Evolutionary conservation across 2,329 filamentous ascomycete species (phyloP).

Genomic region (Cryphonectria radicalis): DNA sequence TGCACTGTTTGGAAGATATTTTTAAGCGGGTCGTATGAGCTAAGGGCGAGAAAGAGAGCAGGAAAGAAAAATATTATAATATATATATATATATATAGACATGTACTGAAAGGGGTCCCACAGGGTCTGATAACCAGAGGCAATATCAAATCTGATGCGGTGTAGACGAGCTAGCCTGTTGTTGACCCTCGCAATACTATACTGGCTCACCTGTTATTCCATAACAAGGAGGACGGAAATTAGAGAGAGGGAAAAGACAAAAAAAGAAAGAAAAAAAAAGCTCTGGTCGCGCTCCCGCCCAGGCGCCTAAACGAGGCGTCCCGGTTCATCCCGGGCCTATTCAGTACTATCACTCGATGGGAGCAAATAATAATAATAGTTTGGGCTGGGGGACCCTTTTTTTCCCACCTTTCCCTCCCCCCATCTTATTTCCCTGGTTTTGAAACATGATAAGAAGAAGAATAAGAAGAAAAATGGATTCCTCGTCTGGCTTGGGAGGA

Average conservation of each 20-base stretch:
- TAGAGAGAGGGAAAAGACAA: neutral
- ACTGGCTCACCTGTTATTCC: neutral
- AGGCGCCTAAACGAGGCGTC: neutral
- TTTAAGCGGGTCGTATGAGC: neutral
- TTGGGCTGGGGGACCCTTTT: neutral
- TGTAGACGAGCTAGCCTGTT: neutral
- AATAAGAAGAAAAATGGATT: neutral
- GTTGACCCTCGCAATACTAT: no score
- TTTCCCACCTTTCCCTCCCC: neutral
- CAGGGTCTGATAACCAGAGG: neutral
- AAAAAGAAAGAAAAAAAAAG: neutral
- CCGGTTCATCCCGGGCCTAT: neutral
- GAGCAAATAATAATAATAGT: neutral
- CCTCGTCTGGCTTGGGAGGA: neutral
- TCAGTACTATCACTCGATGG: neutral
- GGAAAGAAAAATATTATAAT: neutral
- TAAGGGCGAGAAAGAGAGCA: neutral
- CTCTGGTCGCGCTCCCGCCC: neutral
- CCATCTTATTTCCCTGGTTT: no score
- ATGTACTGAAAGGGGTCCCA: neutral
- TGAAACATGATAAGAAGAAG: neutral
- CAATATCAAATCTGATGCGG: neutral
- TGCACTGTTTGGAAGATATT: neutral
- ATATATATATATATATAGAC: neutral
- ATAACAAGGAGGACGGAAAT: neutral